Base-by-base conservation (phyloP, 805 yeast genomes). In the Teunomyces pallodes region DNA sequence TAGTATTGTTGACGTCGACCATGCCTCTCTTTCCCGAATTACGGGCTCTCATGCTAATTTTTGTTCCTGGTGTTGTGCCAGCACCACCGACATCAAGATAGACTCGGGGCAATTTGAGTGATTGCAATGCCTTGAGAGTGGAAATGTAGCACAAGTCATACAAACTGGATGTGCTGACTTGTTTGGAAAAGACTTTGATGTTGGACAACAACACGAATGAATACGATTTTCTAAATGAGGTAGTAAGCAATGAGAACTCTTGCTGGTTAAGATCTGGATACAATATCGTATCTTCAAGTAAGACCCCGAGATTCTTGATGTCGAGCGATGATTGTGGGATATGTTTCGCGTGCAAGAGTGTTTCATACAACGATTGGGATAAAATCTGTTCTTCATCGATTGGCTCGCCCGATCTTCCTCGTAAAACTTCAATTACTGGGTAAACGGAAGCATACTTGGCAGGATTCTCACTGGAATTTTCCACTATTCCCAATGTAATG, bases 341-440 rank as follows among this genome's bases (percentile, higher is more conserved):
- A 17, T 86, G 52, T 27, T 80, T 78, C 9, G 87, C 79, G 51
- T 82, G 83, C 41, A 79, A 65, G 4, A 89, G 61, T 4, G 79
- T 69, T 53, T 87, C 87, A 56, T 82, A 81, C 20, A 87, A 56
- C 49, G 71, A 71, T 62, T 88, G 95, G 1, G 88, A 80, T 16
- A 86, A 59, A 28, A 79, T 81, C 83, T 86, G 87, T 61, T 90
- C 96, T 66, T 90, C 96, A 56, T 84, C 87, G 1, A 91, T 82
- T 27, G 96, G 96, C 0, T 90, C 87, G 10, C 95, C 94, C 7
- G 70, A 62, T 46, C 89, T 74, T 28, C 96, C 96, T 46, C 90
- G 71, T 48, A 83, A 80, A 8, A 88, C 81, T 53, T 86, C 90
- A 6, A 90, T 89, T 12, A 84, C 82, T 0, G 96, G 92, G 60